Percentiles rank a stretch among this genome's conserved stretches.
Conservation (phyloP, 139 green algal species). For the Chlorella sp. region DNA sequence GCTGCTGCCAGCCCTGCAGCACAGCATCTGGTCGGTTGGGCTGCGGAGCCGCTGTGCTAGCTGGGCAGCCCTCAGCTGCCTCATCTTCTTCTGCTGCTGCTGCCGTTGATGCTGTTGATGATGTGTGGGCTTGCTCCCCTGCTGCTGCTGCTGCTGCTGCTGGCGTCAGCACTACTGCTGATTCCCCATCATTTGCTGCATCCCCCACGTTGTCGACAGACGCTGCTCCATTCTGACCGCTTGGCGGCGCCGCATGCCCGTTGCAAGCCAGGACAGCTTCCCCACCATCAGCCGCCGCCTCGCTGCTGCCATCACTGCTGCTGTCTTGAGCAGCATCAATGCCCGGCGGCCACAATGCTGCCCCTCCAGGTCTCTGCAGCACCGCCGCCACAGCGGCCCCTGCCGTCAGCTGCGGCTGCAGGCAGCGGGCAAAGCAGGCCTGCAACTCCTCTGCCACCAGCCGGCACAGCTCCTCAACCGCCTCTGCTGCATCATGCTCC, state of each 20-base stretch:
- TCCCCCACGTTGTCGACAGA: too few relatives aligned
- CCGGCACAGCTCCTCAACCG: conserved; percentile 10
- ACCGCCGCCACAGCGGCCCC: neutral
- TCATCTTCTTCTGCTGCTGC: neutral
- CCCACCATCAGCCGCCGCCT: too few relatives aligned
- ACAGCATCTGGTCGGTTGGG: neutral
- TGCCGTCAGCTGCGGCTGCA: neutral
- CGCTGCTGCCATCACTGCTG: neutral
- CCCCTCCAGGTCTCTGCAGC: neutral
- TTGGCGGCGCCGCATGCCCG: too few relatives aligned
- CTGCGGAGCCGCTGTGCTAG: neutral
- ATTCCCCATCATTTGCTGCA: neutral
- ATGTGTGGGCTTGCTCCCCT: too few relatives aligned
- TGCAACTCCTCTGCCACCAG: conserved; percentile 18
- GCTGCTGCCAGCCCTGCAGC: neutral
- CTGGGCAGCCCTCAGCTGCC: neutral
- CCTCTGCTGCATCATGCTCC: conserved; percentile 48
- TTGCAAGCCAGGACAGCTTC: too few relatives aligned
- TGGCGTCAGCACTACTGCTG: neutral
- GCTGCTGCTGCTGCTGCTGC: neutral
- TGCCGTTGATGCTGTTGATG: neutral
- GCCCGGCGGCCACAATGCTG: neutral
- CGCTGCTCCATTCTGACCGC: too few relatives aligned
- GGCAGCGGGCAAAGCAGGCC: neutral
- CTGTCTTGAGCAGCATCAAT: neutral